Evolutionary conservation across 192 early-diverging fungal species (phyloP), one percentile per base, ranked within the genome.

Genomic region (Rhizoclosmatium globosum): DNA sequence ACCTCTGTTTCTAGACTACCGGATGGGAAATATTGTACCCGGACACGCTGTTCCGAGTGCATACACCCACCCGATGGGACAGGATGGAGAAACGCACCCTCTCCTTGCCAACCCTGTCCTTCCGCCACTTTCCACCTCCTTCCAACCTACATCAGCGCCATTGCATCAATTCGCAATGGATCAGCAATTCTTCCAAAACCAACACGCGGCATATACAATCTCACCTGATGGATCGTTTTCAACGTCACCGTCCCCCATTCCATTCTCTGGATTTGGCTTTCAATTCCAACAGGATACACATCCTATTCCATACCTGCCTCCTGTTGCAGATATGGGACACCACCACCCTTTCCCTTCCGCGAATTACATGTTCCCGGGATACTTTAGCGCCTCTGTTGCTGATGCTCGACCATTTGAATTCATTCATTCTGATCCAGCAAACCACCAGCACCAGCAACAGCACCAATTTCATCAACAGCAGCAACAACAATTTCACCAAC

Each of bases 191-290:
- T 62, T 62, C 23, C 38, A 7, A 7, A 21, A 62, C 60, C 60
- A 62, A 7, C 23, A 9, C 11, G 60, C 60, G 7, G 15, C 60
- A 21, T 62, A 62, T 1, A 7, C 60, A 0, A 19, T 62, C 60
- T 62, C 60, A 31, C 60, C 60, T 4, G 60, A 62, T 21, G 60
- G 9, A 62, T 62, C 60, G 7, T 7, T 62, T 21, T 62, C 60
- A 4, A 21, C 23, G 0, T 62, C 60, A 7, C 60, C 19, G 23
- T 23, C 60, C 23, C 60, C 60, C 7, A 21, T 62, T 39, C 23
- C 60, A 19, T 62, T 62, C 6, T 21, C 7, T 0, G 11, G 21
- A 62, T 19, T 23, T 62, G 19, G 21, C 23, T 31, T 62, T 62
- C 60, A 53, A 53, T 53, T 53, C 50, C 50, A 53, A 53, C 50